These are phyloP conservation scores for Cardamine resedifolia DNA, from an alignment of 345 rosid species.

Conservation along the genomic window DNA sequence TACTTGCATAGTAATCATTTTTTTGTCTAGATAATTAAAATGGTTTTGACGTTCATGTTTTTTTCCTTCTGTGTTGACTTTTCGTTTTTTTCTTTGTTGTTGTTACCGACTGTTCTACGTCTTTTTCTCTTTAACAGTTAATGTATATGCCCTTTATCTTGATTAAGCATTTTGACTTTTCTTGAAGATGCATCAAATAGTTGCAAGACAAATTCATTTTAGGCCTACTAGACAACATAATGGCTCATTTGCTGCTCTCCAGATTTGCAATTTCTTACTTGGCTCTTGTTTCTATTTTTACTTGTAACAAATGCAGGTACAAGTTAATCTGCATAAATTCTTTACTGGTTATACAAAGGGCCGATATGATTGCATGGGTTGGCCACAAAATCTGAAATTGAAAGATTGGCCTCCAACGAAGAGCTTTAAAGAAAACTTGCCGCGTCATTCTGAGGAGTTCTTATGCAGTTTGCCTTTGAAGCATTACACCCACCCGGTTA, in stretches of 20 bases:
- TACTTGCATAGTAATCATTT: neutral
- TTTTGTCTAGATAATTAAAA: neutral
- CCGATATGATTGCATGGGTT: slow-evolving; percentile 30
- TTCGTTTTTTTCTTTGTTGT: neutral
- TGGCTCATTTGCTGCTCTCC: neutral
- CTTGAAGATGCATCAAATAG: neutral
- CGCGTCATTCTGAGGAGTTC: slow-evolving; percentile 74
- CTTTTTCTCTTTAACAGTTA: neutral
- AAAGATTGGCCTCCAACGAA: slow-evolving; percentile 87
- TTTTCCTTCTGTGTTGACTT: too few relatives aligned
- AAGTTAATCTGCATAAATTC: slow-evolving; percentile 52
- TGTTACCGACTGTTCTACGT: neutral
- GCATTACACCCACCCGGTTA: slow-evolving; percentile 66
- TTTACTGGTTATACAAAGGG: slow-evolving; percentile 55
- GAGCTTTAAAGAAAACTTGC: slow-evolving; percentile 53
- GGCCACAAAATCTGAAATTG: slow-evolving; percentile 73
- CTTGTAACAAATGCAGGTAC: slow-evolving; percentile 45
- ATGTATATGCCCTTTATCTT: neutral
- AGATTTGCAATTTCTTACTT: neutral
- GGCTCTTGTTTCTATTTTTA: neutral
- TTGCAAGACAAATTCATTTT: neutral
- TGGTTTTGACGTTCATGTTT: neutral
- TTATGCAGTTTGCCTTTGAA: slow-evolving; percentile 63
- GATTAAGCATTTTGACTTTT: neutral
- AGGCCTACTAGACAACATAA: neutral